phyloP scores from a whole-genome alignment of 129 eudicot species.

The Daucus carota region DH1_v3.0 NC_030384.2:38055001-38055500 shows the following conservation, averaged over 20 bases:
- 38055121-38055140: constrained; percentile 92
- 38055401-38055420: not conserved
- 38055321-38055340: constrained; percentile 76
- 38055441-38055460: not conserved
- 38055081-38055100: constrained; percentile 10
- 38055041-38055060: not conserved
- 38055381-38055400: constrained; percentile 77
- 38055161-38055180: constrained; percentile 97
- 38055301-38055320: constrained; percentile 5
- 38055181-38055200: constrained; percentile 98
- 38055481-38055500: not conserved
- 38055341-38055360: constrained; percentile 96
- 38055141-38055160: constrained; percentile 97
- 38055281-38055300: not conserved
- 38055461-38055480: not conserved
- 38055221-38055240: constrained; percentile 96
- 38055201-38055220: constrained; percentile 98
- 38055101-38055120: constrained; percentile 62
- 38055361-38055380: constrained; percentile 95
- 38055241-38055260: constrained; percentile 24
- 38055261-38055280: not conserved
- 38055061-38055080: not conserved
- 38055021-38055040: not conserved
- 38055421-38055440: not conserved
- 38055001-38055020: not conserved